Conservation (phyloP, 225 moss, liverwort and hornwort species). For the Ulota crispa region DNA sequence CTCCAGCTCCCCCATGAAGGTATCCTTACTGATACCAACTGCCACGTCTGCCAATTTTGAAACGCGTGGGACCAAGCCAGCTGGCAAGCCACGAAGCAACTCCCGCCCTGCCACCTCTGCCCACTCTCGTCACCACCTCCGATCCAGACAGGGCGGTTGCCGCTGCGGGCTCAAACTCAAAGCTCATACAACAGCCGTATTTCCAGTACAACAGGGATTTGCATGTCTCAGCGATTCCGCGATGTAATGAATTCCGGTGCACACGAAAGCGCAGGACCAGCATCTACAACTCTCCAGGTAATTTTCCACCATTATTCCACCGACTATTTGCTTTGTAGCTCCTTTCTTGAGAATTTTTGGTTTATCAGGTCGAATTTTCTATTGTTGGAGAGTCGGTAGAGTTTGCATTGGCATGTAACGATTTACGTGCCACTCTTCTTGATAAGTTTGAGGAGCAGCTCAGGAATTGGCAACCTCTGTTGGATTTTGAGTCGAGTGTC, state of each 20-base stretch:
- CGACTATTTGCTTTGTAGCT: background rate
- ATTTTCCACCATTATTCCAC: background rate
- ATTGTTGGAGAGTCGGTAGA: background rate
- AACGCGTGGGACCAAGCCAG: background rate
- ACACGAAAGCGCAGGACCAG: background rate
- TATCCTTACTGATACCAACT: too few species aligned
- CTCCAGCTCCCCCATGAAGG: too few species aligned
- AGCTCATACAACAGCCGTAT: background rate
- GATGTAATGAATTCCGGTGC: background rate
- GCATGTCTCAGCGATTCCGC: background rate
- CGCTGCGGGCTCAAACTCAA: background rate
- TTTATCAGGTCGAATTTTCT: background rate
- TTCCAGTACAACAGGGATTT: background rate
- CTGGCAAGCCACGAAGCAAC: background rate
- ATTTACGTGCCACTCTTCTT: background rate
- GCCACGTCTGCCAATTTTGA: too few species aligned
- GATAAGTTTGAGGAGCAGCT: background rate
- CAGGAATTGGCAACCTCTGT: background rate
- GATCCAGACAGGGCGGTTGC: background rate
- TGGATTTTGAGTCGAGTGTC: background rate
- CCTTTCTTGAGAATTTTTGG: background rate
- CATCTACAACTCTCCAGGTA: slow-evolving; percentile 8
- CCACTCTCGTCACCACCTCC: background rate
- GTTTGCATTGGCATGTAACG: background rate
- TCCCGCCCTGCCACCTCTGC: background rate